Evolutionary conservation across 495 filamentous ascomycete genomes (phyloP).

Genomic region (Aspergillus panamensis): DNA sequence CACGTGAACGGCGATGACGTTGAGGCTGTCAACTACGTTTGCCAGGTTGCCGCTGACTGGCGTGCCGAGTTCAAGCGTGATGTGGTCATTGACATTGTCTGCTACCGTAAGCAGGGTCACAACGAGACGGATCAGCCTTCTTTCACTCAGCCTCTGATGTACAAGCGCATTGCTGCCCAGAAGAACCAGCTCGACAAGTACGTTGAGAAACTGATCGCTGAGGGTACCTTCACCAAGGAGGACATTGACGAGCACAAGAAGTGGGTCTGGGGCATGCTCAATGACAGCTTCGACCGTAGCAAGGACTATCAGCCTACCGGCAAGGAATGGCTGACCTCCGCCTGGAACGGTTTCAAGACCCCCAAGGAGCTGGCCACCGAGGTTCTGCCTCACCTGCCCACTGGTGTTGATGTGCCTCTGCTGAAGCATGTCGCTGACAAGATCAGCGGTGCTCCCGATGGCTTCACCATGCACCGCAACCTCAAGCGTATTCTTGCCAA

Average conservation of each 20-base stretch:
- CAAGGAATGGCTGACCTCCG: slow-evolving; percentile 97
- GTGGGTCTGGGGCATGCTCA: slow-evolving; percentile 99
- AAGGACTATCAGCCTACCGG: slow-evolving; percentile 95
- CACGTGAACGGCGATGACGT: slow-evolving; percentile 99
- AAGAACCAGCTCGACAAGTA: slow-evolving; percentile 81
- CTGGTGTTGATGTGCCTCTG: slow-evolving; percentile 65
- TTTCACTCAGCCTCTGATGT: slow-evolving; percentile 99
- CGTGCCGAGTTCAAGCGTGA: slow-evolving; percentile 96
- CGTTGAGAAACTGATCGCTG: slow-evolving; percentile 78
- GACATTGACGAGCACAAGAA: slow-evolving; percentile 99
- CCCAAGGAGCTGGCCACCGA: slow-evolving; percentile 96
- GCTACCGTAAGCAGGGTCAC: slow-evolving; percentile 98
- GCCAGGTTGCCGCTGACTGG: slow-evolving; percentile 94
- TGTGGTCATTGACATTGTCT: slow-evolving; percentile 95
- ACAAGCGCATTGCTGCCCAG: slow-evolving; percentile 88
- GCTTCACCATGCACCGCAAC: slow-evolving; percentile 86
- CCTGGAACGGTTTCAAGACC: slow-evolving; percentile 99
- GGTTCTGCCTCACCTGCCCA: slow-evolving; percentile 88
- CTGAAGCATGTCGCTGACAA: slow-evolving; percentile 75
- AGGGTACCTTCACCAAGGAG: slow-evolving; percentile 92
- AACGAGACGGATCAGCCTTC: slow-evolving; percentile 99
- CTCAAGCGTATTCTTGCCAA: slow-evolving; percentile 91
- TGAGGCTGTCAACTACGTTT: slow-evolving; percentile 97
- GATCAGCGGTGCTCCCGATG: slow-evolving; percentile 73
- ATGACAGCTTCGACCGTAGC: slow-evolving; percentile 92